Base-by-base conservation (phyloP, 2,329 filamentous ascomycete species). In the Ophiostoma perfectum region DNA sequence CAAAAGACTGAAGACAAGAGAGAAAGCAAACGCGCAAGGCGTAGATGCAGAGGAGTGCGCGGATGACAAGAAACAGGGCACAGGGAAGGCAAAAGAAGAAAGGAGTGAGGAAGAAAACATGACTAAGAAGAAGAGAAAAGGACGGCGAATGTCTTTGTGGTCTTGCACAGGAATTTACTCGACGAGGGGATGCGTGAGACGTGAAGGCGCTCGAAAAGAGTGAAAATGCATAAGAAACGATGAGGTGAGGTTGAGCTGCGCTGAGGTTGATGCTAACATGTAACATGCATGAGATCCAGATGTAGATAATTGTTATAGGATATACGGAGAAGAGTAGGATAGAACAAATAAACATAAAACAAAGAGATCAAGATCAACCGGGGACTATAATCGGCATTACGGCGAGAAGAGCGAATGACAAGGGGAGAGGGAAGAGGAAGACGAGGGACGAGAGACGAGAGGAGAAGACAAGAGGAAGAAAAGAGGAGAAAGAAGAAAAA, bases 231-330 rank as follows among this genome's bases (percentile, higher is more conserved):
- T 36, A 60, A 9, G 14, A 5, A 27, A 36, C 11, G n/a, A 60
- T 14, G 55, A 60, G 55, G 55, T 60, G 55, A 60, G 55, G 55
- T 60, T 60, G 55, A 55, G 49, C 14, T 11, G 49, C 11, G 55
- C 6, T 60, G 55, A 5, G 27, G 27, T 27, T 27, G 27, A 27
- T 27, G 27, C 27, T 27, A 27, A 27, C 27, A 27, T 27, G 27
- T 27, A 27, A 55, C 27, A 60, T 60, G 55, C 55, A 60, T 60
- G 55, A 36, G 55, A 60, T 60, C 11, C 27, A 55, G 55, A 60
- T 60, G 55, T 38, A 38, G 36, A 58, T 58, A 27, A 27, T 27
- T 27, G 27, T 27, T 27, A 27, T 27, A 27, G 27, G 27, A 27
- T 27, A 27, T 27, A 27, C 27, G 27, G 27, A 27, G 27, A 27